These are phyloP conservation scores for Penicillium antarcticum DNA, from an alignment of 495 filamentous ascomycete genomes.

Conservation along the genomic window DNA sequence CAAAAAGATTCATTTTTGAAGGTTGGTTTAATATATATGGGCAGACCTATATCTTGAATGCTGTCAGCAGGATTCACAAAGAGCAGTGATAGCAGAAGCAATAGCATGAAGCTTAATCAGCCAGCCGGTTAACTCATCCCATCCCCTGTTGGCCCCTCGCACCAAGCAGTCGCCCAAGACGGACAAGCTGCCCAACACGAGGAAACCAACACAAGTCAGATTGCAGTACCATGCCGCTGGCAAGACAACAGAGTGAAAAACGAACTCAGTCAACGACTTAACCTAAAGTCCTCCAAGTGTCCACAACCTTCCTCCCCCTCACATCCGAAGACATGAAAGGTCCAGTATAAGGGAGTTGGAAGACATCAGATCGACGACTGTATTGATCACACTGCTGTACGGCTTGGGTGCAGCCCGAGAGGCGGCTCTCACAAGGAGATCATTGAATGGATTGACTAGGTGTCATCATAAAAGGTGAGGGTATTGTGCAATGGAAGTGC, in stretches of 20 bases:
- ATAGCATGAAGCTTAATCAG: conserved; percentile 43
- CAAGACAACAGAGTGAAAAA: conserved; percentile 12
- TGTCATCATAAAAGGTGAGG: conserved; percentile 73
- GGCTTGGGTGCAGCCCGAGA: conserved; percentile 27
- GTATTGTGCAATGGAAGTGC: background rate
- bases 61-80: conserved; percentile 17
- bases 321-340: conserved; percentile 37
- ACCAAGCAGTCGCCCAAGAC: conserved; percentile 52
- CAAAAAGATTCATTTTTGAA: background rate
- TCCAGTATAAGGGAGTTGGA: conserved; percentile 62
- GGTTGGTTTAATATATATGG: background rate
- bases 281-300: conserved; percentile 50
- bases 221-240: conserved; percentile 38
- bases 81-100: conserved; percentile 9
- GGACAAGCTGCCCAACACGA: conserved; percentile 36
- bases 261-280: conserved; percentile 24
- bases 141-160: conserved; percentile 47
- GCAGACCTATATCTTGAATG: conserved; percentile 25
- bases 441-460: conserved; percentile 99
- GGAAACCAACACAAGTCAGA: conserved; percentile 40
- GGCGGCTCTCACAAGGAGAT: conserved; percentile 64
- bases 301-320: conserved; percentile 82
- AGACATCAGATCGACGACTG: conserved; percentile 52
- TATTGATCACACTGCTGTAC: conserved; percentile 17
- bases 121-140: conserved; percentile 63